These are phyloP conservation scores for Trametes pubescens DNA, from an alignment of 1,284 basidiomycete genomes.

Conservation along the genomic window DNA sequence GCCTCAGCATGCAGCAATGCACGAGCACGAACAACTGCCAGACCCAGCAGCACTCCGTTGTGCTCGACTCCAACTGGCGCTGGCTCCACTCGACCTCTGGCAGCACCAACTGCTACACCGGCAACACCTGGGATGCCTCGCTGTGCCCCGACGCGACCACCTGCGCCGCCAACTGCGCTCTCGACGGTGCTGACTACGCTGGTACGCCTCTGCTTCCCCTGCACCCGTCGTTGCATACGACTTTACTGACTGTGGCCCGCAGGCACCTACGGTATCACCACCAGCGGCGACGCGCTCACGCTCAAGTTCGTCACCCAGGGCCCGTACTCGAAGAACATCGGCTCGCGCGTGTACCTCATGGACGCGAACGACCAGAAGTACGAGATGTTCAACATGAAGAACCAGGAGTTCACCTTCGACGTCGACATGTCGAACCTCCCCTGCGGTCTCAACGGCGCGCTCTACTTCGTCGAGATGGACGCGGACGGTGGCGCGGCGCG, in stretches of 20 bases:
- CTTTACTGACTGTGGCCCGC: background rate
- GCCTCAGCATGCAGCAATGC: constrained; percentile 43
- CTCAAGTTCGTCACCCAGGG: constrained; percentile 48
- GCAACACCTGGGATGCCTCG: constrained; percentile 46
- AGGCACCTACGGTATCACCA: constrained; percentile 51
- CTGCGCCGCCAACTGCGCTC: constrained; percentile 59
- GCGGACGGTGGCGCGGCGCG: constrained; percentile 60
- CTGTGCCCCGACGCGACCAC: constrained; percentile 47
- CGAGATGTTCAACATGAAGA: constrained; percentile 59
- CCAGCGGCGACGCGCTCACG: constrained; percentile 46
- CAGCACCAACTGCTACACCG: constrained; percentile 49
- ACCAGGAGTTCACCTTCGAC: constrained; percentile 65
- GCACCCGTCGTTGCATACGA: too few species aligned
- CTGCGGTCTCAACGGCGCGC: constrained; percentile 51
- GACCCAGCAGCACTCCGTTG: constrained; percentile 38
- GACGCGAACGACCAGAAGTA: constrained; percentile 50
- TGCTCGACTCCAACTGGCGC: constrained; percentile 50
- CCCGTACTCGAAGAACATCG: constrained; percentile 44
- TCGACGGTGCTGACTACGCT: constrained; percentile 66
- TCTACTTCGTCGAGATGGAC: constrained; percentile 55
- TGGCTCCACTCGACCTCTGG: constrained; percentile 45
- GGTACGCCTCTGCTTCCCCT: constrained; percentile 34
- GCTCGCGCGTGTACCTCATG: constrained; percentile 55
- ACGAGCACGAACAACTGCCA: constrained; percentile 27
- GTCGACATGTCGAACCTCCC: constrained; percentile 55